These are phyloP conservation scores for Mallotus japonicus DNA, from an alignment of 441 rosid species.

Conservation along the genomic window DNA sequence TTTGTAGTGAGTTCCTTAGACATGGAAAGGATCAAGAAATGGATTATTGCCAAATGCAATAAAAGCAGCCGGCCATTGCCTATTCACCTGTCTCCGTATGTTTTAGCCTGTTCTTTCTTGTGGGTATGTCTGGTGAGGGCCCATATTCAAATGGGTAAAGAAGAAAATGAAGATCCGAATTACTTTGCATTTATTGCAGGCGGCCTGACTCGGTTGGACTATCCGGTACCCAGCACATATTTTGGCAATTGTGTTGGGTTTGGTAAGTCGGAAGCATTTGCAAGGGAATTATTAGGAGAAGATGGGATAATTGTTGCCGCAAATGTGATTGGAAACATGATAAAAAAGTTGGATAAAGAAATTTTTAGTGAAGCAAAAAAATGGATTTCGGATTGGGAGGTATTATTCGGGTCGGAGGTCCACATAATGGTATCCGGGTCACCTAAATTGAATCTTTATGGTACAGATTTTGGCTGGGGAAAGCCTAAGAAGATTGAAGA, in stretches of 20 bases:
- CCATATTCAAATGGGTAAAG: slow-evolving; percentile 13
- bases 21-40: slow-evolving; percentile 23
- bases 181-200: slow-evolving; percentile 37
- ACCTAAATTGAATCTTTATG: slow-evolving; percentile 40
- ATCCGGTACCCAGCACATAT: slow-evolving; percentile 28
- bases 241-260: slow-evolving; percentile 44
- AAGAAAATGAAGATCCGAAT: neutral
- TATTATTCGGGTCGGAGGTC: slow-evolving; percentile 18
- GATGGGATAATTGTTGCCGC: slow-evolving; percentile 40
- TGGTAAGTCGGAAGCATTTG: slow-evolving; percentile 2
- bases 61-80: slow-evolving; percentile 13
- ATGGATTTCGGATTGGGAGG: slow-evolving; percentile 35
- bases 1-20: slow-evolving; percentile 25
- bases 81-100: slow-evolving; percentile 33
- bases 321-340: slow-evolving; percentile 29
- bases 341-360: slow-evolving; percentile 31
- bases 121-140: slow-evolving; percentile 36
- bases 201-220: slow-evolving; percentile 29
- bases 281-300: slow-evolving; percentile 27
- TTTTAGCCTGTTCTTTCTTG: slow-evolving; percentile 29
- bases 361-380: slow-evolving; percentile 32
- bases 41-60: slow-evolving; percentile 23
- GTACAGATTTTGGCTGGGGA: slow-evolving; percentile 51
- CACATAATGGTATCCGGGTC: slow-evolving; percentile 34
- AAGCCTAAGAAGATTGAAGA: slow-evolving; percentile 45